Evolutionary conservation across 2,329 filamentous ascomycete genomes (phyloP).

Genomic region (Beauveria rudraprayagi): DNA sequence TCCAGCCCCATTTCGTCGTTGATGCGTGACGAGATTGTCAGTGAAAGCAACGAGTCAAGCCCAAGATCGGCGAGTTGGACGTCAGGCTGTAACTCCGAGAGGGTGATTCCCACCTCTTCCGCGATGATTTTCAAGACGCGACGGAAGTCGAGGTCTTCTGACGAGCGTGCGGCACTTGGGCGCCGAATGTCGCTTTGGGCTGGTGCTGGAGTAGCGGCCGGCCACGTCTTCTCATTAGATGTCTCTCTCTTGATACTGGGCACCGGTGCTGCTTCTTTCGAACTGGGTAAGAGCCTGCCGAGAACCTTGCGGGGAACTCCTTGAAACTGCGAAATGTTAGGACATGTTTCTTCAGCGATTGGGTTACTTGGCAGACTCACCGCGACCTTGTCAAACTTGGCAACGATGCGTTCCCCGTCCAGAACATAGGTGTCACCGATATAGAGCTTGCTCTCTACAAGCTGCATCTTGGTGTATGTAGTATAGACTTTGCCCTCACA

Average conservation of each 20-base stretch:
- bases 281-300: slow-evolving; percentile 53
- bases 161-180: background rate
- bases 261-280: background rate
- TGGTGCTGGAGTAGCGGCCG: background rate
- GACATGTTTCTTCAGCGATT: background rate
- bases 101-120: background rate
- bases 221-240: background rate
- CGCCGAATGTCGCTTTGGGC: background rate
- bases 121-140: background rate
- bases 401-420: slow-evolving; percentile 40
- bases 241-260: background rate
- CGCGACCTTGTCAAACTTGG: slow-evolving; percentile 7
- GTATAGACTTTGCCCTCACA: slow-evolving; percentile 37
- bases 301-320: slow-evolving; percentile 57
- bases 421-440: slow-evolving; percentile 49
- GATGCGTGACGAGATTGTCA: background rate
- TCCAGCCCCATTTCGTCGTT: background rate
- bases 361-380: background rate
- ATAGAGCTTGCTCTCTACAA: slow-evolving; percentile 31
- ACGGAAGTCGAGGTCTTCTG: background rate
- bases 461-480: slow-evolving; percentile 50
- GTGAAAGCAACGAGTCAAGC: background rate
- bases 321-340: slow-evolving; percentile 40
- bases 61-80: background rate
- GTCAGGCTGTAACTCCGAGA: background rate